Conservation (phyloP, 306 rosid genomes). For the Malus sylvestris region DNA sequence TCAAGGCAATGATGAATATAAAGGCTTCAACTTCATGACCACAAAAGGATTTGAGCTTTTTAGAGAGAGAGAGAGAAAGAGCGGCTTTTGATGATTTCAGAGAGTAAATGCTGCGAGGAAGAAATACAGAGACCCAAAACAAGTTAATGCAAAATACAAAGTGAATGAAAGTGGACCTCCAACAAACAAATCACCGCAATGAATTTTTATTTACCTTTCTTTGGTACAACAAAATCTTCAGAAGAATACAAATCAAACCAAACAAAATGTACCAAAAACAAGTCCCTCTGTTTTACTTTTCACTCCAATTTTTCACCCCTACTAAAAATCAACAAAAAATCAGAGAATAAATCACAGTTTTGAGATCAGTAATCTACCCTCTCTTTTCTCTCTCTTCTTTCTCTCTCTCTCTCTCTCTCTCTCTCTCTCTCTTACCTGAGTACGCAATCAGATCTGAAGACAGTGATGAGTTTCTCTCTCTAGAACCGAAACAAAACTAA, state of each 20-base stretch:
- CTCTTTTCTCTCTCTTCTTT: background rate
- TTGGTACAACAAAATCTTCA: background rate
- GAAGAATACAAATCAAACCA: background rate
- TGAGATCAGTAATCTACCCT: no score
- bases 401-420: background rate
- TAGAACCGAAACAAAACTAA: background rate
- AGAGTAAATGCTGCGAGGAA: conserved; percentile 20
- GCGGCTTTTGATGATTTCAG: background rate
- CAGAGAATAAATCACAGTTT: background rate
- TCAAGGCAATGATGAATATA: background rate
- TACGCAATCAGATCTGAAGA: conserved; percentile 1
- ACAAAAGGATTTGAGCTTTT: background rate
- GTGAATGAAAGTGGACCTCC: background rate
- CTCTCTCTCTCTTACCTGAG: background rate
- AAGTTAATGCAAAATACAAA: background rate
- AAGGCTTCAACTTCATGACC: background rate
- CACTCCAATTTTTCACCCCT: background rate
- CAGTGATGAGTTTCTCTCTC: background rate
- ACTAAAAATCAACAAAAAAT: background rate
- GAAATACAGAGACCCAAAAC: conserved; percentile 15
- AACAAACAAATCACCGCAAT: conserved; percentile 1
- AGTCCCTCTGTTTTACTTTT: background rate
- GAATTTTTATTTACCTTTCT: conserved; percentile 8
- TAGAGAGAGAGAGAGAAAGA: background rate
- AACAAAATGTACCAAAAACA: background rate